Evolutionary conservation across 1,139 yeast genomes (phyloP), one percentile per base, ranked within the genome.

Genomic region (Citeromyces hawaiiensis): DNA sequence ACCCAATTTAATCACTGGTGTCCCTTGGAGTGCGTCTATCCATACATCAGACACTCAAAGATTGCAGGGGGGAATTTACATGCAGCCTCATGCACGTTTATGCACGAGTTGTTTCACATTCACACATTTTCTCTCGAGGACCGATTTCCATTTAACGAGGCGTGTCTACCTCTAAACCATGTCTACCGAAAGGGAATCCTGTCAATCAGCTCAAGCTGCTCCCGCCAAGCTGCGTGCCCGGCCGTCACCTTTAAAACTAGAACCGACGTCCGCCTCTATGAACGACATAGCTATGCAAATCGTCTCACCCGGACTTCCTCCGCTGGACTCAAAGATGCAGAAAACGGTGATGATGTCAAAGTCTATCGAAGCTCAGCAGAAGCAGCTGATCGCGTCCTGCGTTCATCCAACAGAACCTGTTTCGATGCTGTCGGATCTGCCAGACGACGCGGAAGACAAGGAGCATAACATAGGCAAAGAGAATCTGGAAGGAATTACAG

Each of bases 261-360:
- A 29, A 29, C 37, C 37, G 14, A 18, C 18, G 4, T 23, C 30
- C 6, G 37, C 18, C 9, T 27, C 16, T 13, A 27, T 37, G 16
- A 35, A 30, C 21, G 19, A 38, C 7, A 25, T 34, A n/a, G 42
- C 42, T 15, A 25, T 42, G 11, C 41, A 36, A 15, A 42, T 42
- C 34, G 42, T 42, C 7, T 42, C 44, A 9, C 44, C 44, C 10
- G 43, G 44, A 15, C 37, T 40, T 16, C 44, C 44, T 6, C 39
- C 38, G 11, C 30, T 40, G 21, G 40, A 31, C 31, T 16, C 43
- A 7, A 21, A 38, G 31, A 40, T 42, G 41, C 18, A 36, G 19
- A 23, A 38, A 36, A 41, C 42, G 37, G 38, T 42, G 13, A 17
- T 16, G 37, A 38, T 35, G 13, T 40, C 43, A 33, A 37, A 37